Evolutionary conservation across 768 basidiomycete species (phyloP), one percentile per base, ranked within the genome.

Genomic region (Tulasnella sp.): DNA sequence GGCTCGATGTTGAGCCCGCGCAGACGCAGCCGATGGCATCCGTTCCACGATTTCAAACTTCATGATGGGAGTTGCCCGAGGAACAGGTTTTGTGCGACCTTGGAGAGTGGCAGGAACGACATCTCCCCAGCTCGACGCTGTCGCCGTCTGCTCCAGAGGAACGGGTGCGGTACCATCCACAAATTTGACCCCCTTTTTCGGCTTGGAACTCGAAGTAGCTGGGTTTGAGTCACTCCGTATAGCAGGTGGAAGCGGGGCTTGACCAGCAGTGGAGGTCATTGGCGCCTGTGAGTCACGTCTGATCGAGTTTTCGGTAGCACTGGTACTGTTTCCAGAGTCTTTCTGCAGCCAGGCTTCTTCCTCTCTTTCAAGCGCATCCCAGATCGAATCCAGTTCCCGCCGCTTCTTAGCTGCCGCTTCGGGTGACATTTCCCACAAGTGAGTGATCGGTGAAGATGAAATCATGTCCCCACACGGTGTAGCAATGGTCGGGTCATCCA

Each of bases 51-150:
- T 47, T 2, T 30, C 58, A 19, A 34, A 51, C 32, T 59, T 59
- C 58, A 59, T 59, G 24, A 51, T 30, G 1, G 55, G 43, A 15
- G 41, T 59, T 30, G 27, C 27, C 4, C 58, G 44, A n/a, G 48
- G 34, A 10, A 32, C 43, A n/a, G 58, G 58, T 19, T n/a, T 59
- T 13, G 21, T 29, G 19, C 58, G 41, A 11, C 55, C 45, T 11
- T 43, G 27, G 38, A 56, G 55, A 10, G 55, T 56, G 1, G 55
- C 55, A 3, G 55, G 55, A 26, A 56, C 55, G 21, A 56, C 41
- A 44, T 56, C 55, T 44, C 55, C 55, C 55, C 55, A 56, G 19
- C 13, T 24, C 38, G 29, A 29, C 27, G 42, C 30, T 44, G 17
- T 42, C 55, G 1, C 23, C 15, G 55, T 10, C 21, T 23, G 23